Evolutionary conservation across 2,329 filamentous ascomycete species (phyloP).

Genomic region (Ceratocystis variospora): DNA sequence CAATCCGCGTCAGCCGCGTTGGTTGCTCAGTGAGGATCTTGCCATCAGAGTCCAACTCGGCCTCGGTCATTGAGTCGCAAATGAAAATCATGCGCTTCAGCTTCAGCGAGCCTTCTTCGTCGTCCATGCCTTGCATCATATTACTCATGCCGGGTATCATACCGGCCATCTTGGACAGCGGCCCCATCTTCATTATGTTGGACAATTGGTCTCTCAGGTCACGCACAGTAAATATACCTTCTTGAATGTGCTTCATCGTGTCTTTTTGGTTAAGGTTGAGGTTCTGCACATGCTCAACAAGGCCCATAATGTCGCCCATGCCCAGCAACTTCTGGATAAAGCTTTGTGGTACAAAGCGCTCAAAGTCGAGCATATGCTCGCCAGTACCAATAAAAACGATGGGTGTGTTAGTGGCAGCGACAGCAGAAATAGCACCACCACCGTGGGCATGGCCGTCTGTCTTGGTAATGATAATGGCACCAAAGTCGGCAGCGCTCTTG

Average conservation of each 20-base stretch:
- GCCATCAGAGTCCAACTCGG: conserved; percentile 89
- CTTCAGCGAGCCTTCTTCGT: conserved; percentile 87
- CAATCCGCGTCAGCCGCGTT: conserved; percentile 81
- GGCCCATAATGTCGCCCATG: conserved; percentile 91
- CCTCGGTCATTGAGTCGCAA: conserved; percentile 93
- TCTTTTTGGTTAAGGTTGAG: conserved; percentile 95
- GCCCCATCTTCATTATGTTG: conserved; percentile 99
- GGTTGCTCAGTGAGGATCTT: conserved; percentile 90
- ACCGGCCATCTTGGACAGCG: conserved; percentile 88
- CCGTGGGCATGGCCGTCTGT: conserved; percentile 91
- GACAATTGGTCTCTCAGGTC: conserved; percentile 89
- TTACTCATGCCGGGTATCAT: conserved; percentile 95
- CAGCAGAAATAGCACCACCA: conserved; percentile 92
- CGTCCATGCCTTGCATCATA: conserved; percentile 92
- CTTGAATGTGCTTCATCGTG: conserved; percentile 96
- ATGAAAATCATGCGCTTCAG: conserved; percentile 98
- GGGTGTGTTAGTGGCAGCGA: conserved; percentile 88
- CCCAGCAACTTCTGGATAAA: conserved; percentile 90
- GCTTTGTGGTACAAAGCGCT: conserved; percentile 80
- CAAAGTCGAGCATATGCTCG: conserved; percentile 91
- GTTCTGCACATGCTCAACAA: conserved; percentile 92
- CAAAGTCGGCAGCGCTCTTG: conserved; percentile 93
- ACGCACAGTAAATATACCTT: conserved; percentile 89
- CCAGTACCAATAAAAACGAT: conserved; percentile 98
- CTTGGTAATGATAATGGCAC: conserved; percentile 97